Base-by-base conservation (phyloP, 805 yeast species). In the Spathaspora hagerdaliae region DNA sequence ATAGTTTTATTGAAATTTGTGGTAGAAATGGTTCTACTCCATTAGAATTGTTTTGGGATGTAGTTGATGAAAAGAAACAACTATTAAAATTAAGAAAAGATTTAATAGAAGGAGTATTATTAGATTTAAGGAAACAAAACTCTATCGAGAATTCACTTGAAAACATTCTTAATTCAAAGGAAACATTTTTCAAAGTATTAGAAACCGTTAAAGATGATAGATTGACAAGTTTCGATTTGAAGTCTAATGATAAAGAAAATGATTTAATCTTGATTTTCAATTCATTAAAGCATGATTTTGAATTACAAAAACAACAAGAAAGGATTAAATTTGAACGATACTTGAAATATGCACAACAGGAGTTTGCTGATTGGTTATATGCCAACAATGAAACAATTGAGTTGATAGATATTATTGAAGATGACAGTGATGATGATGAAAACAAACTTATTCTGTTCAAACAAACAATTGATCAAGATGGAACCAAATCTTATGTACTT, bases 11-110 rank as follows among this genome's bases (percentile, higher is more conserved):
- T 12, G 79, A 74, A 19, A 51, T 89, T 33, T 72, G 89, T 46
- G 96, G 95, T 0, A 74, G 90, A 44, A 71, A 77, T 38, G 96
- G 96, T 0, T 88, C 96, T 0, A 75, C 82, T 1, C 85, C 96
- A 0, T 57, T 83, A 36, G 96, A 89, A 51, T 63, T 87, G 36
- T 89, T 85, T 59, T 77, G 87, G 78, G 96, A 90, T 59, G 55
- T 77, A 0, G 73, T 85, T 3, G 90, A 85, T 52, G 83, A 79
- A 45, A 81, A 79, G 53, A 73, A 75, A 31, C 77, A 81, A 44
- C 56, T 71, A 1, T 58, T 86, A 38, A 76, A 74, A 48, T 79
- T 82, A 19, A 79, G 81, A 56, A 78, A 78, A 44, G 87, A 83
- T 42, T 62, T 83, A 36, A 77, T 82, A 1, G 77, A 77, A 42